These are phyloP conservation scores for Rhizopus arrhizus DNA, from an alignment of 371 early-diverging fungal species.

Conservation along the genomic window DNA sequence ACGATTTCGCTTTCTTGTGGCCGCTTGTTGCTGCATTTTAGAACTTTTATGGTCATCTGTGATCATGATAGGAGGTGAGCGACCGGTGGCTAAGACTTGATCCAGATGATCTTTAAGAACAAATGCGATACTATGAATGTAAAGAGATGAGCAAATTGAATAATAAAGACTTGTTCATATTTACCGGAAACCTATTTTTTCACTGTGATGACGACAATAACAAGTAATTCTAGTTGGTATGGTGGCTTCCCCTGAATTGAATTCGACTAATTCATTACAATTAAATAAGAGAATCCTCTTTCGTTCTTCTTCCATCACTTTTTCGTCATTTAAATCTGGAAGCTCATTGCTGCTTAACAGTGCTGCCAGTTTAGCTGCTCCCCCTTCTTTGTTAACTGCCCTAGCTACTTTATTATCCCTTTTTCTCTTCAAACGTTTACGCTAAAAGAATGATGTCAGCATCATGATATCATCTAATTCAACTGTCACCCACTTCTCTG, in stretches of 20 bases:
- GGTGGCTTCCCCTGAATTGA: slow-evolving; percentile 74
- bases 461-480: background rate
- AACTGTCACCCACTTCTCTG: slow-evolving; percentile 56
- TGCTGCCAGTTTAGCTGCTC: slow-evolving; percentile 52
- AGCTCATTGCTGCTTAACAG: slow-evolving; percentile 42
- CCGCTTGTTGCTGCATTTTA: slow-evolving; percentile 40
- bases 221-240: slow-evolving; percentile 82
- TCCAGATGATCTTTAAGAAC: slow-evolving; percentile 61
- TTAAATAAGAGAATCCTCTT: slow-evolving; percentile 69
- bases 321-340: slow-evolving; percentile 48
- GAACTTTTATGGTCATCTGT: slow-evolving; percentile 88
- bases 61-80: slow-evolving; percentile 84
- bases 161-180: background rate
- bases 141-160: slow-evolving; percentile 10
- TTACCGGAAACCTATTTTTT: slow-evolving; percentile 85
- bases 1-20: slow-evolving; percentile 39
- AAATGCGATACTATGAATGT: slow-evolving; percentile 58
- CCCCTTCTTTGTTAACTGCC: slow-evolving; percentile 53
- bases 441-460: slow-evolving; percentile 28
- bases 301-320: slow-evolving; percentile 53
- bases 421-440: slow-evolving; percentile 57
- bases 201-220: slow-evolving; percentile 85
- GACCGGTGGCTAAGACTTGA: slow-evolving; percentile 67
- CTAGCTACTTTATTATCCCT: slow-evolving; percentile 57
- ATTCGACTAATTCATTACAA: slow-evolving; percentile 72